A percentile compares a stretch with the other conserved stretches of the same genome.
phyloP scores from a whole-genome alignment of 2,329 filamentous ascomycete species.

The Phialophora expanda region DNA sequence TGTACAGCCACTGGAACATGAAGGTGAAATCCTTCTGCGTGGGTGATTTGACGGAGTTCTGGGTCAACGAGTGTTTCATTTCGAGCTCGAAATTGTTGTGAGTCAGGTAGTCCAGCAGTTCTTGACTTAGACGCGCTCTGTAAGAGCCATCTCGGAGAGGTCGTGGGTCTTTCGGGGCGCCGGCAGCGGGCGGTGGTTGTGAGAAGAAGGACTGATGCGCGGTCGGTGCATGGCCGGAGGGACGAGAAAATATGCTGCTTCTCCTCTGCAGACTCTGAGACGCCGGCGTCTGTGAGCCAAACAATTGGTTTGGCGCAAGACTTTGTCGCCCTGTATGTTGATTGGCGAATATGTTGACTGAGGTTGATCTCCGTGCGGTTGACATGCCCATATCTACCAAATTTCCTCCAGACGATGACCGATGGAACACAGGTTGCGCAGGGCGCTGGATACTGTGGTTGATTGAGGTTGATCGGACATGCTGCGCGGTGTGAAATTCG shows the following conservation, averaged over 20 bases:
- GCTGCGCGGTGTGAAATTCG: slow-evolving; percentile 70
- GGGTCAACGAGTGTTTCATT: slow-evolving; percentile 91
- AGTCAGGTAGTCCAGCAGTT: slow-evolving; percentile 88
- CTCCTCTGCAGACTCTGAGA: slow-evolving; percentile 63
- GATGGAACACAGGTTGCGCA: slow-evolving; percentile 83
- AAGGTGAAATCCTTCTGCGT: slow-evolving; percentile 98
- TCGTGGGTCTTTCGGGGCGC: slow-evolving; percentile 83
- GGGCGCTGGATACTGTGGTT: slow-evolving; percentile 84
- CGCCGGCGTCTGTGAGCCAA: slow-evolving; percentile 59
- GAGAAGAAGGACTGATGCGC: slow-evolving; percentile 94
- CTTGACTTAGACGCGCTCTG: slow-evolving; percentile 81
- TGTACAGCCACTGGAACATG: slow-evolving; percentile 98
- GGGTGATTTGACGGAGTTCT: slow-evolving; percentile 88
- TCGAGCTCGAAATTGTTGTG: slow-evolving; percentile 97
- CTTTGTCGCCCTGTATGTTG: slow-evolving; percentile 70
- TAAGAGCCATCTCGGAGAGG: slow-evolving; percentile 81
- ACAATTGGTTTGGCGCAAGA: slow-evolving; percentile 65
- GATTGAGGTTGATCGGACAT: slow-evolving; percentile 83
- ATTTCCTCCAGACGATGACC: slow-evolving; percentile 81
- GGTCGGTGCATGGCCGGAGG: slow-evolving; percentile 69
- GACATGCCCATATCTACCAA: slow-evolving; percentile 79
- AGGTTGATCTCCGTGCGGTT: slow-evolving; percentile 80
- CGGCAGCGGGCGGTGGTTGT: slow-evolving; percentile 78
- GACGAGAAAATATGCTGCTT: slow-evolving; percentile 83
- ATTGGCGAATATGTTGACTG: slow-evolving; percentile 66